Percentiles rank a stretch among this genome's conserved stretches.
Evolutionary conservation across 2,329 filamentous ascomycete genomes (phyloP).

Genomic region (Dothideomycetes sp.): DNA sequence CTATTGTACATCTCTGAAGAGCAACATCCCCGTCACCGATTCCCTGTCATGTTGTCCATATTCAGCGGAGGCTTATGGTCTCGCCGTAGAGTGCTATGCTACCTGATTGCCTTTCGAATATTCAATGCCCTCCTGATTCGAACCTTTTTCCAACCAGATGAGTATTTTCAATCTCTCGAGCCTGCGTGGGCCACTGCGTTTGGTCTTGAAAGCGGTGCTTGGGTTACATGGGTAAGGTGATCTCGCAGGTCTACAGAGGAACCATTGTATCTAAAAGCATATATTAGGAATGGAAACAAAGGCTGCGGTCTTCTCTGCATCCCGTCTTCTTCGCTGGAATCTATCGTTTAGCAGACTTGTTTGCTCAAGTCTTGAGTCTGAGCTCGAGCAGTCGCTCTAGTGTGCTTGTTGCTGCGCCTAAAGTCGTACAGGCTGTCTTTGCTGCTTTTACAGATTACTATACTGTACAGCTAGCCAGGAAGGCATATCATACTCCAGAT

Average conservation of each 20-base stretch:
- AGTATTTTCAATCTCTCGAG: constrained; percentile 92
- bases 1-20: too few species aligned
- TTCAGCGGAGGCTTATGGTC: too few species aligned
- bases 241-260: neutral
- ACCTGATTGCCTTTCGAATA: constrained; percentile 58
- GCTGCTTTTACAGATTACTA: constrained; percentile 75
- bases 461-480: constrained; percentile 71
- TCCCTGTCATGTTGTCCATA: too few species aligned
- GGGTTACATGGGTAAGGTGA: constrained; percentile 81
- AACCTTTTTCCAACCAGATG: constrained; percentile 97
- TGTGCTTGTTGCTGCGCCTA: constrained; percentile 61
- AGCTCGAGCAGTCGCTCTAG: constrained; percentile 49
- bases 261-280: neutral
- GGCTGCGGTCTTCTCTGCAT: constrained; percentile 81
- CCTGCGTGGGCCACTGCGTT: constrained; percentile 87
- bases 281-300: constrained; percentile 77
- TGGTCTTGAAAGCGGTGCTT: constrained; percentile 63
- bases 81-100: constrained; percentile 15
- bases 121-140: constrained; percentile 66
- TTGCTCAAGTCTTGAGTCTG: constrained; percentile 45
- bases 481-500: constrained; percentile 58
- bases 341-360: constrained; percentile 52
- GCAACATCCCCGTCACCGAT: too few species aligned
- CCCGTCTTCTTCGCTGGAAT: constrained; percentile 72
- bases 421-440: constrained; percentile 63